Evolutionary conservation across 2,329 filamentous ascomycete genomes (phyloP).

Genomic region (Elsinoe ampelina): DNA sequence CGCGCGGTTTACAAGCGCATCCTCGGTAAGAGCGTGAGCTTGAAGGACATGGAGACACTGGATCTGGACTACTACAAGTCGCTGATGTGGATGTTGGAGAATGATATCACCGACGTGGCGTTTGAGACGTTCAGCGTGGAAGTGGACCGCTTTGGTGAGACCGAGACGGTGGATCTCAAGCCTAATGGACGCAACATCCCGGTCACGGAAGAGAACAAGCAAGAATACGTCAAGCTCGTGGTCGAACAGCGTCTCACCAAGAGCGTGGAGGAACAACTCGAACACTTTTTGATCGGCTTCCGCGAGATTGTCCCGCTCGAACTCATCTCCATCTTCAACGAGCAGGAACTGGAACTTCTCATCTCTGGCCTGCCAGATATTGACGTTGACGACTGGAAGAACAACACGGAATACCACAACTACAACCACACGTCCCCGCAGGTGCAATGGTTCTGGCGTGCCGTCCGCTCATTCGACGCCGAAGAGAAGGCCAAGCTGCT

Average conservation of each 20-base stretch:
- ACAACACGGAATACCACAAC: slow-evolving; percentile 97
- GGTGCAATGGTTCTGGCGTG: slow-evolving; percentile 99
- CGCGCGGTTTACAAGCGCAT: slow-evolving; percentile 98
- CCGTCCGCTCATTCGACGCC: slow-evolving; percentile 93
- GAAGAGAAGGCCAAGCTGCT: slow-evolving; percentile 95
- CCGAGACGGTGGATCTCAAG: slow-evolving; percentile 75
- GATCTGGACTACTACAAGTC: slow-evolving; percentile 99
- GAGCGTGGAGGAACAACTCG: slow-evolving; percentile 89
- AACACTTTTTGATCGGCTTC: slow-evolving; percentile 79
- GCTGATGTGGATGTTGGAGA: slow-evolving; percentile 94
- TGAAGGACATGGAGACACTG: slow-evolving; percentile 99
- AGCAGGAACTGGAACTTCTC: slow-evolving; percentile 90
- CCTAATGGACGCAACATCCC: slow-evolving; percentile 82
- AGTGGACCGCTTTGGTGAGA: slow-evolving; percentile 87
- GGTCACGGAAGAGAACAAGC: slow-evolving; percentile 97
- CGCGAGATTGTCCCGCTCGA: slow-evolving; percentile 96
- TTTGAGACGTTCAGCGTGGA: slow-evolving; percentile 93
- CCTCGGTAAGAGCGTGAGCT: slow-evolving; percentile 83
- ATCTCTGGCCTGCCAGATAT: slow-evolving; percentile 97
- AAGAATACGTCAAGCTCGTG: slow-evolving; percentile 89
- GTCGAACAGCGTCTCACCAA: slow-evolving; percentile 88
- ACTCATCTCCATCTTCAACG: slow-evolving; percentile 93
- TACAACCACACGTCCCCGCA: slow-evolving; percentile 90
- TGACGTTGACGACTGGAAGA: slow-evolving; percentile 98
- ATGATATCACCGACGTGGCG: slow-evolving; percentile 96